A percentile compares a stretch with the other conserved stretches of the same genome.
phyloP scores from a whole-genome alignment of 1,139 yeast genomes.

The Lodderomyces parapsilosis region DNA sequence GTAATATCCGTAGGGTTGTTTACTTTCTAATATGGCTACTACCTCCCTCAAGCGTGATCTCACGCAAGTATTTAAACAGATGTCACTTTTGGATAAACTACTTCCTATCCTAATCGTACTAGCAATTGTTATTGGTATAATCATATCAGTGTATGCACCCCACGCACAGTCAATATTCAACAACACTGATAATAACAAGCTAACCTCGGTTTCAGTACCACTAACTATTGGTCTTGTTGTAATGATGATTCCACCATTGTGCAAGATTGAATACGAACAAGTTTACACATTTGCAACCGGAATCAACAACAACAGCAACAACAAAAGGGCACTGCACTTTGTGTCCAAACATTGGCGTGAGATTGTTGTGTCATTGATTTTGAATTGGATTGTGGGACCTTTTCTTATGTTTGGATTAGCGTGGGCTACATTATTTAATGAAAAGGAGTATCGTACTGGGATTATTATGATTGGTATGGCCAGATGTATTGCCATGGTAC shows the following conservation, averaged over 20 bases:
- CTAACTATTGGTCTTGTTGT: slow-evolving; percentile 52
- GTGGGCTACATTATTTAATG: slow-evolving; percentile 53
- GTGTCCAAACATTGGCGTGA: slow-evolving; percentile 24
- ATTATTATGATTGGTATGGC: slow-evolving; percentile 61
- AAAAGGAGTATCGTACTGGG: slow-evolving; percentile 51
- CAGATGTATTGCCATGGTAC: slow-evolving; percentile 64
- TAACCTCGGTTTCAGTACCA: slow-evolving; percentile 40
- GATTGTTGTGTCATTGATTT: slow-evolving; percentile 37
- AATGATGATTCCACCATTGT: slow-evolving; percentile 61
- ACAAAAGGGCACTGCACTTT: background rate
- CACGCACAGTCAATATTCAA: slow-evolving; percentile 27
- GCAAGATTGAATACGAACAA: slow-evolving; percentile 53
- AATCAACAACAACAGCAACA: background rate
- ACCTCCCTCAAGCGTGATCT: slow-evolving; percentile 8
- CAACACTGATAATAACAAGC: slow-evolving; percentile 18
- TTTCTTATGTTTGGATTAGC: slow-evolving; percentile 57
- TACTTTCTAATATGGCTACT: background rate
- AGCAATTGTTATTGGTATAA: slow-evolving; percentile 28
- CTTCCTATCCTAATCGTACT: slow-evolving; percentile 29
- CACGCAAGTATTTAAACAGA: slow-evolving; percentile 7
- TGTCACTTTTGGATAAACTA: slow-evolving; percentile 24
- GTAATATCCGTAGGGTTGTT: background rate
- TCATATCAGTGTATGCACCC: slow-evolving; percentile 34
- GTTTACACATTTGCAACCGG: slow-evolving; percentile 17
- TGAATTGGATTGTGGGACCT: slow-evolving; percentile 61